phyloP scores from a whole-genome alignment of 495 filamentous ascomycete species.

The Pyrenopolyporus hunteri region DNA sequence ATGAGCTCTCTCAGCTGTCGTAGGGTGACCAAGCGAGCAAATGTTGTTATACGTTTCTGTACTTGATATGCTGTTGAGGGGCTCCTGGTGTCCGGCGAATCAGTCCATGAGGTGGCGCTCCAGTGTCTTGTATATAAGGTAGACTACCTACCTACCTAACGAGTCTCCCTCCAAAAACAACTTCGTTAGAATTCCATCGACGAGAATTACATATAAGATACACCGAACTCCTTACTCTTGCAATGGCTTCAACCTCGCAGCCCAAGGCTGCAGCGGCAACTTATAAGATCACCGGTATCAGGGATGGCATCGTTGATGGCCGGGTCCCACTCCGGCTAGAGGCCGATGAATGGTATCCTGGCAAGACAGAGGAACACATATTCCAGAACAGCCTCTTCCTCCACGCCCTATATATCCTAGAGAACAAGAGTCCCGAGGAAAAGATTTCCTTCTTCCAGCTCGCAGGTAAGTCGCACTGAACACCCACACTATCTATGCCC shows the following conservation, averaged over 20 bases:
- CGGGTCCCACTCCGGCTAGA: neutral
- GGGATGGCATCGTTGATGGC: neutral
- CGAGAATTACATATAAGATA: too few species aligned
- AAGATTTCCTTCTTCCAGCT: neutral
- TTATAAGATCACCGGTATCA: neutral
- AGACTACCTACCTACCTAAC: too few species aligned
- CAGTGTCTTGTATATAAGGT: too few species aligned
- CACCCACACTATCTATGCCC: too few species aligned
- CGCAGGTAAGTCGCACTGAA: neutral
- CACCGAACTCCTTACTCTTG: neutral
- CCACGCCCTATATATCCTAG: neutral
- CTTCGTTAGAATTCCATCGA: too few species aligned
- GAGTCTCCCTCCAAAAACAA: too few species aligned
- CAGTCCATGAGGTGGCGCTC: too few species aligned
- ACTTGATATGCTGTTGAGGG: too few species aligned
- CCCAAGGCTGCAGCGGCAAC: neutral
- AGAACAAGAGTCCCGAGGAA: neutral
- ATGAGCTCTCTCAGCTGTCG: too few species aligned
- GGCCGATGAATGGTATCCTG: neutral
- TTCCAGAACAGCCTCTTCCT: conserved; percentile 1
- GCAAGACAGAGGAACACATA: neutral
- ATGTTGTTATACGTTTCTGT: too few species aligned
- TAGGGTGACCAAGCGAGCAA: too few species aligned
- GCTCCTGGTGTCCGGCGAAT: too few species aligned
- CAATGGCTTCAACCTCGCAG: neutral